Base-by-base conservation (phyloP, 140 eudicot species). In the Stevia rebaudiana region DNA sequence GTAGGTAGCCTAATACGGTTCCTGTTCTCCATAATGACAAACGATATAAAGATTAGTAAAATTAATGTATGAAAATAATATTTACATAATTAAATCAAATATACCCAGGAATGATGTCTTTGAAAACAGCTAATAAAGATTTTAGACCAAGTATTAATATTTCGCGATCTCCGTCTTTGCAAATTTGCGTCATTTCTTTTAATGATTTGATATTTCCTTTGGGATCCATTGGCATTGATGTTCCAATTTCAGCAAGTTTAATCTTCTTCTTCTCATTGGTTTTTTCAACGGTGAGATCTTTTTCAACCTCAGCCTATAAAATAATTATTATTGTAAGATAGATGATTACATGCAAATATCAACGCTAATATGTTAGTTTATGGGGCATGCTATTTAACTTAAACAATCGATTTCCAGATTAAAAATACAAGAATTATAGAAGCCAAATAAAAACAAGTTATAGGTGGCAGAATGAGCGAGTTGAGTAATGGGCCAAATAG, bases 171-270 rank as follows among this genome's bases (percentile, higher is more conserved):
- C 76, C 76, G 49, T 86, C 96, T 80, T 81, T 85, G 69, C 82
- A 79, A 17, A 94, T 81, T 66, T 82, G 87, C 58, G 88, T 77
- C 99, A 94, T 84, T 76, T 83, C 97, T 74, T 80, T 85, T 69
- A 94, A 77, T 28, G 68, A 53, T 74, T 78, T 94, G 23, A 94
- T 81, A 69, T 83, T 85, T 58, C 83, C 76, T 74, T 94, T 94
- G 16, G 99, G 97, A 80, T 94, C 95, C 23, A 43, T 79, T 24
- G 85, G 95, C 82, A 94, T 81, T 3, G 81, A 76, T 17, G 94
- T 85, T 62, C 99, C 97, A 44, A 94, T 63, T 75, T 88, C 97
- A 46, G 99, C 99, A 64, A 94, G 86, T 66, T 78, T 81, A 49
- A 50, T 64, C 68, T 81, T 84, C 84, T 81, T 88, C 50, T 42